phyloP scores from a whole-genome alignment of 176 grass and related monocot species.

The Avena sativa region DNA sequence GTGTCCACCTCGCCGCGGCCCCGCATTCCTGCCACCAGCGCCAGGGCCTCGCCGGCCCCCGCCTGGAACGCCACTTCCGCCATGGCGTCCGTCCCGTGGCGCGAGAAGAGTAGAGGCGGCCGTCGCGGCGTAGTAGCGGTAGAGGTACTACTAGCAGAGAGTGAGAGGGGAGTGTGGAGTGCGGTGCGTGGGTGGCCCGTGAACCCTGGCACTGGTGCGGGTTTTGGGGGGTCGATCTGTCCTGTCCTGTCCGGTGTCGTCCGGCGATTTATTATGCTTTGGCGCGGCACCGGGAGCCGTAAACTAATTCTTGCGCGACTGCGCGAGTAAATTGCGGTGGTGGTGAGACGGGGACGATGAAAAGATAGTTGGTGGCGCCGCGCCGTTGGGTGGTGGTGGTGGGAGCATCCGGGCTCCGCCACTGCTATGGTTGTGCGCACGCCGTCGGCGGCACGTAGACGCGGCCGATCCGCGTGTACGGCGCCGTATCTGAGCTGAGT shows the following conservation, averaged over 20 bases:
- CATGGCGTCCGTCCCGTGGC: not conserved
- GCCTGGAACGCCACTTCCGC: slow-evolving; percentile 29
- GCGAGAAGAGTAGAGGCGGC: not conserved
- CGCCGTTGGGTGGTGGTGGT: not conserved
- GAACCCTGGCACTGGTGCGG: not conserved
- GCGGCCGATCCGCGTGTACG: not conserved
- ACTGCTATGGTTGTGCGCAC: not conserved
- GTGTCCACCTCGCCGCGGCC: slow-evolving; percentile 84
- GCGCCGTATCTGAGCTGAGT: no score
- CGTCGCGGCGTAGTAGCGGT: no score
- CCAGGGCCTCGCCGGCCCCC: not conserved
- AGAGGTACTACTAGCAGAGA: no score
- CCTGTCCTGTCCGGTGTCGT: slow-evolving; percentile 30
- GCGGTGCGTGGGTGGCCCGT: slow-evolving; percentile 21
- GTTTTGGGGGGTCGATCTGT: slow-evolving; percentile 34
- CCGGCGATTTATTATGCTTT: slow-evolving; percentile 9
- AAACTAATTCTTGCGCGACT: not conserved
- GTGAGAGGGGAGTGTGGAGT: not conserved
- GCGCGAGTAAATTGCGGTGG: not conserved
- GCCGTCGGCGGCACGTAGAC: not conserved
- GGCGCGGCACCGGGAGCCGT: not conserved
- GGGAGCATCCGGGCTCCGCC: not conserved
- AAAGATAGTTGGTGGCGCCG: not conserved
- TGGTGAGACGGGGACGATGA: not conserved
- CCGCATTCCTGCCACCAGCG: slow-evolving; percentile 40